A percentile compares a stretch with the other conserved stretches of the same genome.
phyloP scores from a whole-genome alignment of 495 filamentous ascomycete genomes.

The Thozetella sp. region DNA sequence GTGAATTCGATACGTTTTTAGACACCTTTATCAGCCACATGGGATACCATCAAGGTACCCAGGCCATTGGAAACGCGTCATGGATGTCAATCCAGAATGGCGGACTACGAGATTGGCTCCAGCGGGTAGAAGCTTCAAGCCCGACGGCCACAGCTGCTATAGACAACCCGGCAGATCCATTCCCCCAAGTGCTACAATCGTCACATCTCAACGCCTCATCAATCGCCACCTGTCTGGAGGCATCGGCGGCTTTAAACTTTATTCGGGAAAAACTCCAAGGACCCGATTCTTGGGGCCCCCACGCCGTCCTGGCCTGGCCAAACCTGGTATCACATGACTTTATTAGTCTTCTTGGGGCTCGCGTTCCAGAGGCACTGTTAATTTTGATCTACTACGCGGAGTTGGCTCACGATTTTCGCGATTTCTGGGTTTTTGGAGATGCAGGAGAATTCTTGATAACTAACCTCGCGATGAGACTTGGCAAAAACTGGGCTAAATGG shows the following conservation, averaged over 20 bases:
- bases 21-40: background rate
- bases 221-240: conserved; percentile 29
- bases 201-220: conserved; percentile 16
- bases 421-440: conserved; percentile 35
- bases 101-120: background rate
- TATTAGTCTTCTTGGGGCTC: conserved; percentile 24
- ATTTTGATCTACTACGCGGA: conserved; percentile 39
- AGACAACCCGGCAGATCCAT: conserved; percentile 36
- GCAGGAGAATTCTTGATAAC: conserved; percentile 26
- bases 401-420: conserved; percentile 25
- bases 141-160: conserved; percentile 27
- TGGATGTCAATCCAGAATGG: background rate
- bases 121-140: background rate
- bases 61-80: background rate
- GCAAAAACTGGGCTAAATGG: background rate
- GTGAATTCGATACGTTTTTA: background rate
- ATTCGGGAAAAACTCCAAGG: background rate
- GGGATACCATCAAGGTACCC: background rate
- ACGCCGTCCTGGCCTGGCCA: conserved; percentile 21
- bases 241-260: conserved; percentile 18
- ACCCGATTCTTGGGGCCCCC: background rate
- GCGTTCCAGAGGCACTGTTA: conserved; percentile 37
- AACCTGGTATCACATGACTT: conserved; percentile 27
- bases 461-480: background rate
- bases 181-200: conserved; percentile 34